Conservation (phyloP, 371 early-diverging fungal genomes). For the Mucor mucedo region DNA sequence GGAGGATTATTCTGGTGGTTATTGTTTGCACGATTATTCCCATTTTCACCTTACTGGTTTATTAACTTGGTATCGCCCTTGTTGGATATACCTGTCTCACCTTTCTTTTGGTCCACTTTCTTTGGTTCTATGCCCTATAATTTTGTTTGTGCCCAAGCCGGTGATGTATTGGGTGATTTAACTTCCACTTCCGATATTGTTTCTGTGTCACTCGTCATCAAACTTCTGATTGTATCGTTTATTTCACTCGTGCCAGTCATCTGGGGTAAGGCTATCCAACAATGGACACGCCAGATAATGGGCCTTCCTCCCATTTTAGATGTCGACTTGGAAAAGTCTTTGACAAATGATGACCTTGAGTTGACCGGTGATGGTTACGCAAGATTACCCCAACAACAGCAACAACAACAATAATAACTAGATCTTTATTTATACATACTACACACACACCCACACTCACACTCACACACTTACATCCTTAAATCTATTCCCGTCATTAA, state of each 20-base stretch:
- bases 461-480: background rate
- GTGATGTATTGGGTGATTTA: constrained; percentile 50
- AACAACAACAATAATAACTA: background rate
- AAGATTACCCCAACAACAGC: constrained; percentile 2
- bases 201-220: constrained; percentile 43
- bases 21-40: constrained; percentile 50
- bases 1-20: constrained; percentile 58
- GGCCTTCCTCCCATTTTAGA: constrained; percentile 25
- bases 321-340: constrained; percentile 30
- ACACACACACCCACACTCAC: constrained; percentile 2
- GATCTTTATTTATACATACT: background rate
- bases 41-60: constrained; percentile 61
- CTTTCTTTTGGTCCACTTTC: constrained; percentile 57
- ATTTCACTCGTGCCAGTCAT: constrained; percentile 53
- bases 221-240: constrained; percentile 48
- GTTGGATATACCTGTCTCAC: constrained; percentile 44
- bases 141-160: constrained; percentile 54
- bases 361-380: constrained; percentile 11
- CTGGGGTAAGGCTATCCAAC: constrained; percentile 49
- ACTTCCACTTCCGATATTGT: constrained; percentile 56
- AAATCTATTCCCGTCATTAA: background rate
- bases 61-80: constrained; percentile 56
- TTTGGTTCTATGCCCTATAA: constrained; percentile 56
- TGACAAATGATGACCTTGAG: constrained; percentile 4
- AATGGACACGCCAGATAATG: constrained; percentile 22